These are phyloP conservation scores for Eucalyptus sp. DNA, from an alignment of 345 rosid species.

Conservation along the genomic window DNA sequence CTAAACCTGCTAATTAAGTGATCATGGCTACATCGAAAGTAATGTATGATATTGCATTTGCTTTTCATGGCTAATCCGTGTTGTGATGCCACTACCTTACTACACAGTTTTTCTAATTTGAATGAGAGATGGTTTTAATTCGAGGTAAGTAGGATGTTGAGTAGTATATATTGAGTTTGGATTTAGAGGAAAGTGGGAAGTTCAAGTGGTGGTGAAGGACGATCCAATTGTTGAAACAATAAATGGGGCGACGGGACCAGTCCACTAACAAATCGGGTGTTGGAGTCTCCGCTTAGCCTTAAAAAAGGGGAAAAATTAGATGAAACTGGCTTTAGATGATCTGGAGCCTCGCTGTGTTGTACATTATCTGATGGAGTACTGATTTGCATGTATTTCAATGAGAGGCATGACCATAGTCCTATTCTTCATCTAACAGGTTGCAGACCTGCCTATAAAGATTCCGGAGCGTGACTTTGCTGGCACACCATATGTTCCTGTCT, in stretches of 20 bases:
- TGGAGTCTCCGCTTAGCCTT: not conserved
- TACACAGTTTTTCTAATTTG: not conserved
- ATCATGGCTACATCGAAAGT: not conserved
- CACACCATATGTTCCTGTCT: slow-evolving; percentile 70
- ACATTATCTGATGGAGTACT: not conserved
- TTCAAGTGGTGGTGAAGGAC: not conserved
- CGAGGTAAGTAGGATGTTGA: not conserved
- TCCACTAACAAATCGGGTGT: not conserved
- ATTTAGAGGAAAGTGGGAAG: not conserved
- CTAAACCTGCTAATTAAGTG: not conserved
- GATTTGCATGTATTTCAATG: not conserved
- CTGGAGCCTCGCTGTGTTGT: not conserved
- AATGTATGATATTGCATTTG: not conserved
- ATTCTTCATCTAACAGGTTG: not conserved
- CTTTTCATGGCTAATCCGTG: not conserved
- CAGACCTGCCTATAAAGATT: not conserved
- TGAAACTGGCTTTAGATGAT: not conserved
- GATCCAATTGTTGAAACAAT: not conserved
- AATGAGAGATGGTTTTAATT: not conserved
- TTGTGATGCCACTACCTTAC: not conserved
- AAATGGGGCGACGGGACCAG: not conserved
- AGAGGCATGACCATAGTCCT: not conserved
- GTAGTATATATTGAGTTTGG: not conserved
- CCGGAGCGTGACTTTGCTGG: slow-evolving; percentile 79
- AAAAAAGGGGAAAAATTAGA: not conserved